These are phyloP conservation scores for Colletotrichum salicis DNA, from an alignment of 2,329 filamentous ascomycete genomes.

Conservation along the genomic window DNA sequence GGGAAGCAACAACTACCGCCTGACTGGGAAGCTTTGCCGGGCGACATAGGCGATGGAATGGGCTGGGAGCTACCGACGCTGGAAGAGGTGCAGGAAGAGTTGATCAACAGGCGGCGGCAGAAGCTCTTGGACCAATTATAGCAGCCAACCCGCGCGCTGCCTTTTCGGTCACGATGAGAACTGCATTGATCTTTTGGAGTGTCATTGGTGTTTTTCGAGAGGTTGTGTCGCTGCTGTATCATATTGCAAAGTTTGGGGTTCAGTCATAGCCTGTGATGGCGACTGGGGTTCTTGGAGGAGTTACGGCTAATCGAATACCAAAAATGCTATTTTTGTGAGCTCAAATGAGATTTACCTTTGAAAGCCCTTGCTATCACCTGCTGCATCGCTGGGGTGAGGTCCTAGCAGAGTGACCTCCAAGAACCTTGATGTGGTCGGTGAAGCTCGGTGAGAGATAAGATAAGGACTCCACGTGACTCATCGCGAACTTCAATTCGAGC, in stretches of 20 bases:
- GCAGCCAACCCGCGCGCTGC: background rate
- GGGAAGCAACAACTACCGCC: slow-evolving; percentile 67
- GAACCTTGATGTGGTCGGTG: background rate
- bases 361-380: no score
- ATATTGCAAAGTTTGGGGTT: slow-evolving; percentile 25
- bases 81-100: slow-evolving; percentile 93
- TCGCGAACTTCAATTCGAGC: slow-evolving; percentile 9
- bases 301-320: slow-evolving; percentile 30
- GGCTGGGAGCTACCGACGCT: slow-evolving; percentile 85
- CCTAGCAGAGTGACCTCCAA: no score
- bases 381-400: background rate
- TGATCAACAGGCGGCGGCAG: slow-evolving; percentile 85
- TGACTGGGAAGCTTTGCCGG: slow-evolving; percentile 87
- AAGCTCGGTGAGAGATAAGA: slow-evolving; percentile 9
- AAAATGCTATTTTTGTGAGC: slow-evolving; percentile 14
- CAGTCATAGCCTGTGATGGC: slow-evolving; percentile 20
- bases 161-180: background rate
- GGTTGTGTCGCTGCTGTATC: slow-evolving; percentile 16
- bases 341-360: background rate
- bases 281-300: slow-evolving; percentile 28
- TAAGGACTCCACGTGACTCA: slow-evolving; percentile 12
- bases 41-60: slow-evolving; percentile 84
- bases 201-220: background rate
- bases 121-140: slow-evolving; percentile 85
- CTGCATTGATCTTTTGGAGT: background rate